Percentiles rank a stretch among this genome's conserved stretches.
Conservation (phyloP, 257 asterid species). For the Fraxinus quadrangulata region DNA sequence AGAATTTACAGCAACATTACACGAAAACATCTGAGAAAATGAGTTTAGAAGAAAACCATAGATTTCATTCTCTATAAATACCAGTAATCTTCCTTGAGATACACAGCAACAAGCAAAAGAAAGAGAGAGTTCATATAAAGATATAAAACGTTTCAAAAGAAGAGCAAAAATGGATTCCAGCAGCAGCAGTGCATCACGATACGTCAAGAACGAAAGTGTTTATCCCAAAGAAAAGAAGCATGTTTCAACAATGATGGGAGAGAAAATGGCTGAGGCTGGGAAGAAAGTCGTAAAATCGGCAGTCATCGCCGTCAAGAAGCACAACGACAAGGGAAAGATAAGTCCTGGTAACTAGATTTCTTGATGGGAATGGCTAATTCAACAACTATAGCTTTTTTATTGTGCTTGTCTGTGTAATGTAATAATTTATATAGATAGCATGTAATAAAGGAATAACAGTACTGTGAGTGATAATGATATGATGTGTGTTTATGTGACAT, state of each 20-base stretch:
- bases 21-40: background rate
- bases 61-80: background rate
- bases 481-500: background rate
- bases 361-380: background rate
- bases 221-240: slow-evolving; percentile 15
- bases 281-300: slow-evolving; percentile 18
- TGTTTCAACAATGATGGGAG: slow-evolving; percentile 30
- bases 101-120: background rate
- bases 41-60: background rate
- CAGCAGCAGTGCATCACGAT: background rate
- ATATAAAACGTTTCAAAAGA: background rate
- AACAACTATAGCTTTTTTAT: background rate
- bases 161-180: slow-evolving; percentile 1
- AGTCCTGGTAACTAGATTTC: background rate
- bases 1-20: background rate
- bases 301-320: slow-evolving; percentile 21
- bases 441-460: too few relatives aligned
- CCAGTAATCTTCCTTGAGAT: background rate
- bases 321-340: background rate
- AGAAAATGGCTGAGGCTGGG: slow-evolving; percentile 12
- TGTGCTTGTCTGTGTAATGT: background rate
- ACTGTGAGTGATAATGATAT: background rate
- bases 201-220: slow-evolving; percentile 6
- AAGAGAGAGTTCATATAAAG: background rate
- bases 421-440: too few relatives aligned